These are phyloP conservation scores for Chlorella sp. DNA, from an alignment of 139 green algal species.

Conservation along the genomic window DNA sequence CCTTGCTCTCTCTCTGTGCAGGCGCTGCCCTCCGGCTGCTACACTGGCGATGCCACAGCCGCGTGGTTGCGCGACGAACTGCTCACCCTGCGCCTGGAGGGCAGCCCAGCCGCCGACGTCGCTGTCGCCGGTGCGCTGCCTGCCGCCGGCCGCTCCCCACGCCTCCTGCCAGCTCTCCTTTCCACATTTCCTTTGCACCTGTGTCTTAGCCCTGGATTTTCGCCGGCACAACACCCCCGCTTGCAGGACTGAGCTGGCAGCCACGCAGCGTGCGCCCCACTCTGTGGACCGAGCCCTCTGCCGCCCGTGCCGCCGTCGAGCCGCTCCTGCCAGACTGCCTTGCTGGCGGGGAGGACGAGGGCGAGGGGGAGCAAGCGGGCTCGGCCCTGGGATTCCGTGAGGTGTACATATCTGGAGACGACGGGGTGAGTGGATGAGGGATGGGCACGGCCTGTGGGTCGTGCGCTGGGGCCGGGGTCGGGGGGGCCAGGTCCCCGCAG, in stretches of 20 bases:
- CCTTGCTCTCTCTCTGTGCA: neutral
- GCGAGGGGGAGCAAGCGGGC: neutral
- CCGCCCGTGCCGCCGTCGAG: constrained; percentile 41
- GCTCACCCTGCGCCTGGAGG: constrained; percentile 29
- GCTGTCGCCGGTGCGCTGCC: neutral
- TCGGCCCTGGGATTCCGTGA: constrained; percentile 38
- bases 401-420: constrained; percentile 27
- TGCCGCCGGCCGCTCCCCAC: neutral
- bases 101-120: constrained; percentile 16
- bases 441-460: neutral
- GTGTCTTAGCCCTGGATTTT: neutral
- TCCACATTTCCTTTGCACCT: neutral
- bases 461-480: neutral
- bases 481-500: no score
- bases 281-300: constrained; percentile 45
- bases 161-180: neutral
- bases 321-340: constrained; percentile 45
- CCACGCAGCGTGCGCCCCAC: constrained; percentile 30
- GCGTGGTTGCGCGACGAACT: constrained; percentile 13
- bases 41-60: constrained; percentile 1
- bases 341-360: neutral
- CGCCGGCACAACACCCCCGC: neutral
- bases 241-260: constrained; percentile 27
- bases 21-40: neutral
- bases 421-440: constrained; percentile 9